Evolutionary conservation across 768 basidiomycete genomes (phyloP), one percentile per base, ranked within the genome.

Genomic region (Tricholoma terreum): DNA sequence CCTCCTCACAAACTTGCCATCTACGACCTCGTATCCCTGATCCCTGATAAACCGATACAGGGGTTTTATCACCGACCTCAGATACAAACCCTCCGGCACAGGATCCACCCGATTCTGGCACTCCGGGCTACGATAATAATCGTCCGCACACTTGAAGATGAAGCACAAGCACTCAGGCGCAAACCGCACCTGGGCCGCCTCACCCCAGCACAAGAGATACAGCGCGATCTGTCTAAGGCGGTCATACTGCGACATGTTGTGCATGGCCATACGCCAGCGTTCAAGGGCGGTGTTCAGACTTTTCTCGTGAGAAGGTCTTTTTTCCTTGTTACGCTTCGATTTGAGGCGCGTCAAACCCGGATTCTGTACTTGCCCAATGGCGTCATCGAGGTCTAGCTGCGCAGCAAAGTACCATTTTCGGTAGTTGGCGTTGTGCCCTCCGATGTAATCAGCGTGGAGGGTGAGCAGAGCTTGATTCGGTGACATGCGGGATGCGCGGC

Each of bases 371-470:
- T 90, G 85, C 27, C 96, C 97, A 53, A 98, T 87, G 49, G 94
- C 96, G 64, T 99, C 97, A 71, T 99, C 97, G 42, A 98, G 88
- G 71, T 98, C 96, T 58, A 99, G 86, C 72, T 99, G 97, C 17
- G 96, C 94, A 27, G 96, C 97, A 72, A 98, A 99, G 77, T 99
- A 99, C 97, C 97, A 98, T 76, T 98, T 98, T 59, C 97, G 91
- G 76, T 98, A 98, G 77, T 98, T 98, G 50, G 97, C 93, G 66
- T 98, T 89, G 71, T 96, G 91, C 3, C 97, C 97, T 19, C 97
- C 97, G 65, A 99, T 98, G 73, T 98, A 99, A 71, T 98, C 97
- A 57, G 96, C 97, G 66, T 99, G 97, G 2, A 99, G 82, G 0
- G 95, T 98, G 54, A 97, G 79, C 21, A 98, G 78, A 0, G 97